These are phyloP conservation scores for Metschnikowia kofuensis DNA, from an alignment of 805 yeast genomes.

Conservation along the genomic window DNA sequence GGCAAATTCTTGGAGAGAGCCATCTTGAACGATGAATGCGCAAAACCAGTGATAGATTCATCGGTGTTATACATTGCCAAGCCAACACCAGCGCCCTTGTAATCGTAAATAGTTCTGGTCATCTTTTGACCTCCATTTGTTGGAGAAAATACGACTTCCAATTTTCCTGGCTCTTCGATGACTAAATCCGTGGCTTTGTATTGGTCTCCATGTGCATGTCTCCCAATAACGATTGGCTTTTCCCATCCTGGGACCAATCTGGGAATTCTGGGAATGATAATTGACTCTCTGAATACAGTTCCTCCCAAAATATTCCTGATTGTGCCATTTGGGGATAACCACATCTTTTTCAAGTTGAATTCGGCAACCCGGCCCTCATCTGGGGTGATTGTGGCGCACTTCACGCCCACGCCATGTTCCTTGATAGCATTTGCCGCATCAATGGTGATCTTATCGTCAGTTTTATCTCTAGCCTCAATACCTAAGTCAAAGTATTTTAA, in stretches of 20 bases:
- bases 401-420: slow-evolving; percentile 88
- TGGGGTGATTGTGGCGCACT: slow-evolving; percentile 98
- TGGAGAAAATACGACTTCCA: slow-evolving; percentile 76
- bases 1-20: slow-evolving; percentile 79
- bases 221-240: slow-evolving; percentile 92
- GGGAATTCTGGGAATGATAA: slow-evolving; percentile 85
- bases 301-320: slow-evolving; percentile 95
- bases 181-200: slow-evolving; percentile 89
- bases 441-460: slow-evolving; percentile 82
- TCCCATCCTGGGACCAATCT: slow-evolving; percentile 90
- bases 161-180: slow-evolving; percentile 73
- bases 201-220: slow-evolving; percentile 97
- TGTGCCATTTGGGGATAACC: slow-evolving; percentile 97
- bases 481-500: slow-evolving; percentile 90
- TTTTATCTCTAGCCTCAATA: slow-evolving; percentile 79
- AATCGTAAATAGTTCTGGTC: slow-evolving; percentile 64
- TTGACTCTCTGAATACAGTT: slow-evolving; percentile 95
- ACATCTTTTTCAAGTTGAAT: slow-evolving; percentile 89
- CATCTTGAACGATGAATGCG: slow-evolving; percentile 86
- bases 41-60: slow-evolving; percentile 85
- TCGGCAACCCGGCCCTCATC: slow-evolving; percentile 94
- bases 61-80: slow-evolving; percentile 95
- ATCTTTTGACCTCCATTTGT: slow-evolving; percentile 54
- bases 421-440: slow-evolving; percentile 90
- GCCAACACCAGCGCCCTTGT: slow-evolving; percentile 74